Conservation (phyloP, 2,329 filamentous ascomycete genomes). For the Fusarium tanahbumbuense region DNA sequence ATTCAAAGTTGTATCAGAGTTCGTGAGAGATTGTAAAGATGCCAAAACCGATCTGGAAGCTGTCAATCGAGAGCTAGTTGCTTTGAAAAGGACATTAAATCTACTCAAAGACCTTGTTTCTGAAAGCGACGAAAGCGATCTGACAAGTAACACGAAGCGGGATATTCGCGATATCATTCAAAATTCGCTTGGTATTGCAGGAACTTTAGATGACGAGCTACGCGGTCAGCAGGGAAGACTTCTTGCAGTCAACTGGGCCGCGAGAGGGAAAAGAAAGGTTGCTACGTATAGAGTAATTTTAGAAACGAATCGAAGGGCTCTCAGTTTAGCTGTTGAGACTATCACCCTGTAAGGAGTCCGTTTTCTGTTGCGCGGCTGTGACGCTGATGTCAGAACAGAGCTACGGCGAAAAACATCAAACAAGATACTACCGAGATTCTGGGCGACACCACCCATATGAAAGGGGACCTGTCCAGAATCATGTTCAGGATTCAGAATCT, state of each 20-base stretch:
- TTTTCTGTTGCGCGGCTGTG: background rate
- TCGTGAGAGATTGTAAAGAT: background rate
- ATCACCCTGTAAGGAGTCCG: conserved; percentile 1
- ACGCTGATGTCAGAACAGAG: background rate
- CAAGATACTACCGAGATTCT: conserved; percentile 10
- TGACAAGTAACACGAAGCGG: background rate
- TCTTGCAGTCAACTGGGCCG: background rate
- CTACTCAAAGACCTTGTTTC: conserved; percentile 1
- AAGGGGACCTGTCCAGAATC: background rate
- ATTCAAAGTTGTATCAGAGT: background rate
- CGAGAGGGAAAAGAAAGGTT: conserved; percentile 4
- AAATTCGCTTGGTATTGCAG: background rate
- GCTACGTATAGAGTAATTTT: background rate
- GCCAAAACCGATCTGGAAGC: background rate
- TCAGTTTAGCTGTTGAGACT: conserved; percentile 5
- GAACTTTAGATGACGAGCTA: background rate
- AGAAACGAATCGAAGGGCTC: background rate
- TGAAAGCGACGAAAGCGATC: background rate
- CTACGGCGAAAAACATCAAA: conserved; percentile 4
- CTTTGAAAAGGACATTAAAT: background rate
- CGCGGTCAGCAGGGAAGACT: background rate
- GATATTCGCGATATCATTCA: background rate
- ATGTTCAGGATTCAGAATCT: background rate
- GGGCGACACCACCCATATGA: background rate
- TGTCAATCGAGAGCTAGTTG: background rate